Conservation (phyloP, 495 filamentous ascomycete genomes). For the Penicillium flavigenum region DNA sequence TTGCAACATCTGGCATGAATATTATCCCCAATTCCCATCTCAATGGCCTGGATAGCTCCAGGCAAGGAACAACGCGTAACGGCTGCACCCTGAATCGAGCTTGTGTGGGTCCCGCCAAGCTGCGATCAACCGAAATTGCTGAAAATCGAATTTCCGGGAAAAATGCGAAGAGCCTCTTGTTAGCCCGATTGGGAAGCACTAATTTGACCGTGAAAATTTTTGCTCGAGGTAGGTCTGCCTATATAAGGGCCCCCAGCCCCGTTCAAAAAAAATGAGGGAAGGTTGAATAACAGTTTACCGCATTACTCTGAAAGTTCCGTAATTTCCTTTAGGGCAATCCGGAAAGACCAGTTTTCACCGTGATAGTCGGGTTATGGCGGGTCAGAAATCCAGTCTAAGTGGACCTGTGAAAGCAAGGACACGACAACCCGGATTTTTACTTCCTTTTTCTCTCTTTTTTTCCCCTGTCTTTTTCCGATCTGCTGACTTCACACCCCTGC, state of each 20-base stretch:
- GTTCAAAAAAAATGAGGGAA: background rate
- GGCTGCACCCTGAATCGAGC: conserved; percentile 25
- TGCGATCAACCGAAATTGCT: conserved; percentile 29
- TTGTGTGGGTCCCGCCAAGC: conserved; percentile 35
- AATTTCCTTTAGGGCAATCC: conserved; percentile 24
- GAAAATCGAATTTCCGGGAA: conserved; percentile 18
- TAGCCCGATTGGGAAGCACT: conserved; percentile 3
- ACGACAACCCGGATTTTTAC: conserved; percentile 13
- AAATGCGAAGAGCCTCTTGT: conserved; percentile 28
- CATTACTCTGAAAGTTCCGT: conserved; percentile 1
- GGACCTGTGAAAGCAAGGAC: conserved; percentile 26
- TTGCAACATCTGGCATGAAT: background rate
- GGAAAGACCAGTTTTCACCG: conserved; percentile 13
- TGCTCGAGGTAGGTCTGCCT: background rate
- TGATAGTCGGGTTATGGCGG: conserved; percentile 30
- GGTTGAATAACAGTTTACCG: background rate
- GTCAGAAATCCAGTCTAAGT: conserved; percentile 26
- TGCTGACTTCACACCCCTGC: background rate
- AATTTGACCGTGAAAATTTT: background rate
- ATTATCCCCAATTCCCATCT: background rate
- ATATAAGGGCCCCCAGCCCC: conserved; percentile 13
- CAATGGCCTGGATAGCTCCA: background rate
- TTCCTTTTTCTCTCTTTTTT: conserved; percentile 26
- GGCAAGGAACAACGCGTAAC: conserved; percentile 11
- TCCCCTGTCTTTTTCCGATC: conserved; percentile 5